Evolutionary conservation across 2,329 filamentous ascomycete species (phyloP).

Genomic region (Bipolaris victoriae): DNA sequence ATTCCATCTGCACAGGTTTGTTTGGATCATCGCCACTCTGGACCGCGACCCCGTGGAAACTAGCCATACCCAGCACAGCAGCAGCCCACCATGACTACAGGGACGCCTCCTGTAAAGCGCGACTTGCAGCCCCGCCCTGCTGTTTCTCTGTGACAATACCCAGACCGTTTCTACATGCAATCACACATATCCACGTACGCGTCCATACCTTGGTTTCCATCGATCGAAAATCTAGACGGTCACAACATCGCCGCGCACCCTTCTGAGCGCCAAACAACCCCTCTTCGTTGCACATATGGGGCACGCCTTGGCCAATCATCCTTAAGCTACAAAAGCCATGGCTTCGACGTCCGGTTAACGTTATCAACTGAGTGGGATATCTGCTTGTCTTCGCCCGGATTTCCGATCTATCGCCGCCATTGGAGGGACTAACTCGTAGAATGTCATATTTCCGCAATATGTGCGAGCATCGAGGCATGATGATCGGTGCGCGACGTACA

Average conservation of each 20-base stretch:
- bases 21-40: neutral
- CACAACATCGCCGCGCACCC: neutral
- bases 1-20: neutral
- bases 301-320: neutral
- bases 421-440: conserved; percentile 10
- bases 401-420: conserved; percentile 8
- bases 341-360: neutral
- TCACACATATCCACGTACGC: neutral
- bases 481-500: neutral
- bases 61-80: neutral
- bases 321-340: neutral
- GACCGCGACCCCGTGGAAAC: neutral
- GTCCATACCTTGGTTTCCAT: neutral
- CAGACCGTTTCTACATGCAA: neutral
- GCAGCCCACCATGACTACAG: neutral
- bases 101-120: conserved; percentile 4
- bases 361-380: neutral
- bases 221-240: neutral
- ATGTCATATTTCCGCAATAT: neutral
- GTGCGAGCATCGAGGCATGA: conserved; percentile 1
- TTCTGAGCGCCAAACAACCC: neutral
- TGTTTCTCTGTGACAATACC: neutral
- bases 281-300: neutral
- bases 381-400: neutral
- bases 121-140: neutral